Conservation (phyloP, 805 yeast species). For the Saccharomyces eubayanus region DNA sequence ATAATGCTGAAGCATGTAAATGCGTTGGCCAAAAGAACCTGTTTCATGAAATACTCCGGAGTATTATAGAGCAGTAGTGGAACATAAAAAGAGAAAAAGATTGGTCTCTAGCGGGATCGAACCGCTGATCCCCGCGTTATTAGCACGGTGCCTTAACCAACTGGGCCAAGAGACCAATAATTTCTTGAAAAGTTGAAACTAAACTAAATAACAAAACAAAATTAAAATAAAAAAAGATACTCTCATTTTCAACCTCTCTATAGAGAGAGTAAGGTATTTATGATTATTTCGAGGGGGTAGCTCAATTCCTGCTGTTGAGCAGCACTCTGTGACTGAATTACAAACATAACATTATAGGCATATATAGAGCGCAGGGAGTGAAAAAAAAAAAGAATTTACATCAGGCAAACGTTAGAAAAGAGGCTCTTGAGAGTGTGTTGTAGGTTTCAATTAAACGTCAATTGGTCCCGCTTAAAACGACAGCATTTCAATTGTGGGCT, state of each 20-base stretch:
- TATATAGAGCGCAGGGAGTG: background rate
- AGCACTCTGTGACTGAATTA: background rate
- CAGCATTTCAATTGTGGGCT: background rate
- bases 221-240: background rate
- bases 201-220: no score
- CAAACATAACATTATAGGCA: background rate
- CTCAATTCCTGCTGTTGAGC: background rate
- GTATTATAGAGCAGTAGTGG: background rate
- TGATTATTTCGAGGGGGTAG: no score
- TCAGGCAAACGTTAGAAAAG: background rate
- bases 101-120: background rate
- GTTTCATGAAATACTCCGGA: no score
- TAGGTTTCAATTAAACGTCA: background rate
- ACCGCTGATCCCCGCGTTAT: background rate
- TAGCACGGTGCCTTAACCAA: background rate
- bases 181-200: no score
- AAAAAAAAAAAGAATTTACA: background rate
- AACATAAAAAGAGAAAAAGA: background rate
- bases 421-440: background rate
- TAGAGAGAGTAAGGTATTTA: no score
- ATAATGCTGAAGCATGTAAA: no score
- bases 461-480: background rate
- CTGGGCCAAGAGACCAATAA: background rate
- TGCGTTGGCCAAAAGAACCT: no score
- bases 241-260: no score